A percentile compares a stretch with the other conserved stretches of the same genome.
Conservation (phyloP, 148 eudicot species). For the Euryodendron excelsum region DNA sequence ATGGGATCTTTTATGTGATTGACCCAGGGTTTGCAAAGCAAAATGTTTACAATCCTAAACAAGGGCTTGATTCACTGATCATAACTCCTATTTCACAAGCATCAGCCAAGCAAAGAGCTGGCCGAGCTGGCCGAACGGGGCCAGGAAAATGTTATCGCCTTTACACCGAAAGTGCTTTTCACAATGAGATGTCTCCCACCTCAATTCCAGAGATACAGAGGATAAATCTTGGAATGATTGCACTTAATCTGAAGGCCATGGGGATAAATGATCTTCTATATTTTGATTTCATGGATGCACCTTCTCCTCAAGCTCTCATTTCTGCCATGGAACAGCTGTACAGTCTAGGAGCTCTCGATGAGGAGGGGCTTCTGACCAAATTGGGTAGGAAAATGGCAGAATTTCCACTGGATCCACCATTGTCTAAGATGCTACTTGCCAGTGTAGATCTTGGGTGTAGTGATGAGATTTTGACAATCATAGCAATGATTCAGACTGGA, state of each 20-base stretch:
- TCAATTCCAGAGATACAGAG: slow-evolving; percentile 86
- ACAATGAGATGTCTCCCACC: slow-evolving; percentile 89
- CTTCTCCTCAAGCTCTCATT: slow-evolving; percentile 90
- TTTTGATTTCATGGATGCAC: slow-evolving; percentile 97
- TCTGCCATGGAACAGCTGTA: slow-evolving; percentile 92
- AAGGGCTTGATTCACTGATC: slow-evolving; percentile 76
- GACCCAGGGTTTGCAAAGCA: slow-evolving; percentile 93
- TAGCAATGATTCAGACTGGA: slow-evolving; percentile 93
- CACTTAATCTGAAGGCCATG: slow-evolving; percentile 85
- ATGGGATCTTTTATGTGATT: slow-evolving; percentile 83
- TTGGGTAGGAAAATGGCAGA: slow-evolving; percentile 92
- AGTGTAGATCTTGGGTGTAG: slow-evolving; percentile 96
- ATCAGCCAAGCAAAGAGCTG: slow-evolving; percentile 90
- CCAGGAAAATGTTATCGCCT: slow-evolving; percentile 91
- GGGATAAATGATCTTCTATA: slow-evolving; percentile 82
- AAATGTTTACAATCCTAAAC: slow-evolving; percentile 86
- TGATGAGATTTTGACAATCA: slow-evolving; percentile 89
- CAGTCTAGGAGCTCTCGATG: slow-evolving; percentile 93
- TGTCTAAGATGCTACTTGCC: slow-evolving; percentile 91
- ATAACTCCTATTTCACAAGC: slow-evolving; percentile 90
- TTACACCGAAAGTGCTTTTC: slow-evolving; percentile 86
- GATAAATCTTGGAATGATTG: slow-evolving; percentile 71
- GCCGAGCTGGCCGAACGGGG: slow-evolving; percentile 93
- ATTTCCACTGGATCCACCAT: slow-evolving; percentile 86
- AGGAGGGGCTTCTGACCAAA: slow-evolving; percentile 90